Conservation (phyloP, 306 rosid species). For the Coriaria nepalensis region DNA sequence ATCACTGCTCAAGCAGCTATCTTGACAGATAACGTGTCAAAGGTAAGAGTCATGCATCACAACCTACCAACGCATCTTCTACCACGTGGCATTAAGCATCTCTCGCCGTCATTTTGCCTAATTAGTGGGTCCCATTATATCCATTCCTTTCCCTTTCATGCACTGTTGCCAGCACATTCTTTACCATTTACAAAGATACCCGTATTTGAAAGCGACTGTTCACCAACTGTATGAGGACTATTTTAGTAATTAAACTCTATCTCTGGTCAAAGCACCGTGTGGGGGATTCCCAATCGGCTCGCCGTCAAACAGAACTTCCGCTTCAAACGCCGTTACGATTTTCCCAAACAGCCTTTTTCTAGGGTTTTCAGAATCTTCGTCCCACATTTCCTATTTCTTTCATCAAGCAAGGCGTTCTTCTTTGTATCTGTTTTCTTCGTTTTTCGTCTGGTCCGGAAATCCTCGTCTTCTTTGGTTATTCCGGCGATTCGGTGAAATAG, state of each 20-base stretch:
- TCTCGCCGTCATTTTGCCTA: constrained; percentile 20
- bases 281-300: background rate
- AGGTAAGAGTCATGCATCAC: background rate
- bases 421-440: constrained; percentile 1
- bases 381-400: constrained; percentile 5
- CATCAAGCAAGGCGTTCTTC: constrained; percentile 7
- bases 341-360: constrained; percentile 2
- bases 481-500: background rate
- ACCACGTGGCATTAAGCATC: constrained; percentile 20
- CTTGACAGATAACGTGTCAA: background rate
- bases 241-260: background rate
- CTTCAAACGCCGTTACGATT: constrained; percentile 17
- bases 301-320: constrained; percentile 16
- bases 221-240: background rate
- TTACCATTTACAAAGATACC: background rate
- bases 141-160: constrained; percentile 25
- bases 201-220: background rate
- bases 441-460: background rate
- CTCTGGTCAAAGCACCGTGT: background rate
- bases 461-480: background rate
- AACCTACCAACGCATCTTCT: background rate
- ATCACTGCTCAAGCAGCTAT: background rate
- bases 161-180: constrained; percentile 16
- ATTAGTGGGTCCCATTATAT: constrained; percentile 21
- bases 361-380: constrained; percentile 38